Evolutionary conservation across 2,329 filamentous ascomycete species (phyloP), one percentile per base, ranked within the genome.

Genomic region (Calonectria ilicicola): DNA sequence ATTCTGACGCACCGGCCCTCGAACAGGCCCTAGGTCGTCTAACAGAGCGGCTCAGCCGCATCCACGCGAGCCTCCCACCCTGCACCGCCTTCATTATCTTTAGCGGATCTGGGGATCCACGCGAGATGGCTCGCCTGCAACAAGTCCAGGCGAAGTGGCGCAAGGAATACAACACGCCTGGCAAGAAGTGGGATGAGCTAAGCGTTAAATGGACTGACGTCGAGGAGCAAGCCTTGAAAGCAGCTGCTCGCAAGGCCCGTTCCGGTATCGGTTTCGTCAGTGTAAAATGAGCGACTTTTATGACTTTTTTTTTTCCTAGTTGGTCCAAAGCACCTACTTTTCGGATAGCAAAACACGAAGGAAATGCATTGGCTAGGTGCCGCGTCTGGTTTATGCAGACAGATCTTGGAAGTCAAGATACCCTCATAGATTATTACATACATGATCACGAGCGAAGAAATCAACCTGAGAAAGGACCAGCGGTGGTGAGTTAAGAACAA

Each of bases 151-250:
- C 86, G 8, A 88, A 89, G 81, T 92, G 89, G 85, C 90, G 89
- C 80, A 88, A 87, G 76, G 92, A 94, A 82, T 93, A 92, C 81
- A 91, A 91, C 81, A 89, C 88, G 10, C 89, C 89, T 0, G 89
- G 90, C 15, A 89, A 86, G 74, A 92, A 92, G 76, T 93, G 92
- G 92, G 91, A 93, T 81, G 83, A 92, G 74, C 84, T 93, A 42
- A 90, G 87, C 77, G 90, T 93, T 70, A 88, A 90, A 82, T 94
- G 92, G 92, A 93, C 91, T 12, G 92, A 93, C 78, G 84, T 82
- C 0, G 92, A 93, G 82, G 90, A 92, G 56, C 91, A 93, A 84
- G 89, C 87, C 44, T 84, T 93, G 76, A 89, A 86, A 78, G 86
- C 84, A 78, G 91, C 91, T 0, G 89, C 89, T 21, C 85, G 85